Conservation (phyloP, 345 rosid genomes). For the Lumnitzera racemosa region DNA sequence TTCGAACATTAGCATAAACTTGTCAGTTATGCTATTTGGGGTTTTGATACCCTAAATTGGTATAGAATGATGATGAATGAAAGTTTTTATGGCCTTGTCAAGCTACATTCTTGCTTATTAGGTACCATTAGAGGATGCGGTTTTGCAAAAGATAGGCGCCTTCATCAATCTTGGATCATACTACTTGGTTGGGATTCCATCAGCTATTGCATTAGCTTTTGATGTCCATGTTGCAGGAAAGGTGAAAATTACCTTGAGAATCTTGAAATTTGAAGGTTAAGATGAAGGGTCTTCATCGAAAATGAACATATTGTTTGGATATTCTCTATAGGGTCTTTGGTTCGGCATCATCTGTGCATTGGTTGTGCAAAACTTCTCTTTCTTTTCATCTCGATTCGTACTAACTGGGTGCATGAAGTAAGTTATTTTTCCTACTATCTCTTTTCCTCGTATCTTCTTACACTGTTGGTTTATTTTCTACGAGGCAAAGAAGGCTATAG, state of each 20-base stretch:
- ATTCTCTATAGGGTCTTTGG: conserved; percentile 36
- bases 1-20: no score
- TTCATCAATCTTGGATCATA: conserved; percentile 48
- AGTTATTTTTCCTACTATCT: neutral
- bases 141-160: conserved; percentile 52
- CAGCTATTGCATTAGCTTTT: conserved; percentile 35
- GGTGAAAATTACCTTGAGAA: conserved; percentile 16
- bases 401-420: conserved; percentile 36
- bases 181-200: conserved; percentile 44
- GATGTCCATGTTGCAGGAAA: conserved; percentile 27
- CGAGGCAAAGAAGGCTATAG: conserved; percentile 24
- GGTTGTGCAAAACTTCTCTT: conserved; percentile 29
- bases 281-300: no score
- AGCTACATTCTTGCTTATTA: neutral
- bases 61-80: no score
- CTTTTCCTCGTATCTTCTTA: neutral
- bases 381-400: conserved; percentile 21
- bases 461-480: neutral
- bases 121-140: conserved; percentile 60
- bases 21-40: no score
- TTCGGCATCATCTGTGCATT: conserved; percentile 44
- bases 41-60: no score
- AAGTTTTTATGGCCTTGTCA: no score
- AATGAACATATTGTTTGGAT: no score
- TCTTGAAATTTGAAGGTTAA: no score